These are phyloP conservation scores for Zygoascus sp. DNA, from an alignment of 1,139 yeast species.

Conservation along the genomic window DNA sequence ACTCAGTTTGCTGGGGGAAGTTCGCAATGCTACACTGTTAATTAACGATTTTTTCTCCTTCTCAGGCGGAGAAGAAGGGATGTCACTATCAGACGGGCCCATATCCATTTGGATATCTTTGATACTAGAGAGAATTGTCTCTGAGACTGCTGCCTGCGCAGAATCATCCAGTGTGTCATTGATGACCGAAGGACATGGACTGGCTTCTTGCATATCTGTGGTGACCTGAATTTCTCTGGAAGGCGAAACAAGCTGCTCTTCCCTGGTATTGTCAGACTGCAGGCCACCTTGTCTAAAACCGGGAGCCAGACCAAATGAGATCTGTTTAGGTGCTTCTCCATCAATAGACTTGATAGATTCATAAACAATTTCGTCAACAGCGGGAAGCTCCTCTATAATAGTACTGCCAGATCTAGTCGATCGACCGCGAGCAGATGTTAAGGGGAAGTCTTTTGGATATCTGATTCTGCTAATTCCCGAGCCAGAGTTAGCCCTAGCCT, in stretches of 20 bases:
- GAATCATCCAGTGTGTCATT: neutral
- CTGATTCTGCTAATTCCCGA: conserved; percentile 4
- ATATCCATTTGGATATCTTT: neutral
- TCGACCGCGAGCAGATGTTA: conserved; percentile 11
- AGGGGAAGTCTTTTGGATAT: conserved; percentile 17
- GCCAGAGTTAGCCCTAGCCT: conserved; percentile 3
- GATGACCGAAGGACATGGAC: neutral
- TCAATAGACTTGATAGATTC: neutral
- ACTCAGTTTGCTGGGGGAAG: neutral
- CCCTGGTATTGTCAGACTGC: neutral
- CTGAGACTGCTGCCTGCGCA: neutral
- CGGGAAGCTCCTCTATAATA: neutral
- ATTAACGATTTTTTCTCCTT: neutral
- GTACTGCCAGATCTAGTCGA: conserved; percentile 6
- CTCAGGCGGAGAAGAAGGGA: conserved; percentile 7
- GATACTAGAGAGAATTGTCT: neutral
- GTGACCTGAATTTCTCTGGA: neutral
- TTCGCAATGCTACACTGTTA: neutral
- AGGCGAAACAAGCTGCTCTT: neutral
- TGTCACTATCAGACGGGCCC: neutral
- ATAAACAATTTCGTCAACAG: conserved; percentile 7
- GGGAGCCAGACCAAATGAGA: neutral
- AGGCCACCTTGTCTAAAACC: neutral
- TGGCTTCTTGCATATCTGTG: neutral
- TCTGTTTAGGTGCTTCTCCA: neutral